These are phyloP conservation scores for Amanita fuliginea DNA, from an alignment of 768 basidiomycete genomes.

Conservation along the genomic window DNA sequence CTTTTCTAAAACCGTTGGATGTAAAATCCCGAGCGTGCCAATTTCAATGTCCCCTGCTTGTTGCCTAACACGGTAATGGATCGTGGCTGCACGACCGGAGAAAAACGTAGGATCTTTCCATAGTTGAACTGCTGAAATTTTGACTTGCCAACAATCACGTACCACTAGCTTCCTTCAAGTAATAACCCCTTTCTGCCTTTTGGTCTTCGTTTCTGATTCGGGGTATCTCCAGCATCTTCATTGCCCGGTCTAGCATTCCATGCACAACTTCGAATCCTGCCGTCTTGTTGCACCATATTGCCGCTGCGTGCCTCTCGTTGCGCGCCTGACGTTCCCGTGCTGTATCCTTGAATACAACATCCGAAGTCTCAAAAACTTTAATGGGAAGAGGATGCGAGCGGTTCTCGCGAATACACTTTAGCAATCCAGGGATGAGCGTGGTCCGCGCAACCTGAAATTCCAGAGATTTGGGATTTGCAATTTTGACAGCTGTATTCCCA, in stretches of 20 bases:
- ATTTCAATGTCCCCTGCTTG: slow-evolving; percentile 55
- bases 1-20: slow-evolving; percentile 83
- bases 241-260: slow-evolving; percentile 86
- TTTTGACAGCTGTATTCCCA: slow-evolving; percentile 71
- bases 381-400: slow-evolving; percentile 87
- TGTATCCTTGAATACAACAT: slow-evolving; percentile 84
- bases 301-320: slow-evolving; percentile 82
- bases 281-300: slow-evolving; percentile 92
- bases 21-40: slow-evolving; percentile 87
- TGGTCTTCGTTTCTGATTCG: slow-evolving; percentile 50
- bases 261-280: slow-evolving; percentile 97
- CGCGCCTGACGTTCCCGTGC: slow-evolving; percentile 71
- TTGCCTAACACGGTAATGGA: slow-evolving; percentile 67
- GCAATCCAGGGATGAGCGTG: slow-evolving; percentile 86
- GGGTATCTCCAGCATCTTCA: slow-evolving; percentile 93
- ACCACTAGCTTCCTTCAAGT: slow-evolving; percentile 83
- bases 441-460: slow-evolving; percentile 99
- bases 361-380: slow-evolving; percentile 88
- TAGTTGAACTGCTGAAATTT: neutral
- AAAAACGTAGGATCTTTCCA: slow-evolving; percentile 82
- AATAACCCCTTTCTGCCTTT: slow-evolving; percentile 70
- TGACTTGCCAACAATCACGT: slow-evolving; percentile 17
- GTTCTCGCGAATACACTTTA: slow-evolving; percentile 97
- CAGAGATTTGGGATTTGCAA: slow-evolving; percentile 94
- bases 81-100: slow-evolving; percentile 87